Percentiles rank a stretch among this genome's conserved stretches.
phyloP scores from a whole-genome alignment of 2,329 filamentous ascomycete genomes.

The Curvularia sp. region DNA sequence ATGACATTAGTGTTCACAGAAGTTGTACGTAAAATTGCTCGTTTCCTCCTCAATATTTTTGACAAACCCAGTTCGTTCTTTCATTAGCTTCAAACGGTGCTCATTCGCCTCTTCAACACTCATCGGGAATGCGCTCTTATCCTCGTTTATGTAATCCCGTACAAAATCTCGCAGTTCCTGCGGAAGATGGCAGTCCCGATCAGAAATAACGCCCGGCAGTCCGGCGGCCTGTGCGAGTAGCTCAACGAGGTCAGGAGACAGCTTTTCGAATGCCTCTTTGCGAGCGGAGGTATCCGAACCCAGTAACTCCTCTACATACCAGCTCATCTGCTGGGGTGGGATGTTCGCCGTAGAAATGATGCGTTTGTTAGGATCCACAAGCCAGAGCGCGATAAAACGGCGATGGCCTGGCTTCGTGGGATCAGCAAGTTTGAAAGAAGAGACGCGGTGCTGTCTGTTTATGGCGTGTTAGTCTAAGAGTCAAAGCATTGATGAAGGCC shows the following conservation, averaged over 20 bases:
- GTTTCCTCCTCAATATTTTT: constrained; percentile 3
- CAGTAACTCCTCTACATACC: constrained; percentile 46
- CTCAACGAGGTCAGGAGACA: constrained; percentile 26
- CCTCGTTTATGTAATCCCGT: constrained; percentile 10
- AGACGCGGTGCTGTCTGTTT: constrained; percentile 31
- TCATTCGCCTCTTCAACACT: constrained; percentile 22
- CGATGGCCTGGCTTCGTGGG: constrained; percentile 61
- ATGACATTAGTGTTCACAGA: constrained; percentile 24
- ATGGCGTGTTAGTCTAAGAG: neutral
- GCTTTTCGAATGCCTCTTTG: constrained; percentile 11
- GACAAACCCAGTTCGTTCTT: constrained; percentile 15
- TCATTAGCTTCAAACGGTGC: constrained; percentile 18
- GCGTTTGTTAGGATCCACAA: constrained; percentile 63
- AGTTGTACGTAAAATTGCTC: constrained; percentile 12
- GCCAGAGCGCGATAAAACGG: constrained; percentile 64
- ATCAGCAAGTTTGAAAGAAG: constrained; percentile 59
- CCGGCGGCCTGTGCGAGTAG: constrained; percentile 19
- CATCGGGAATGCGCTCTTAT: constrained; percentile 21
- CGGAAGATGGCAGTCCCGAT: constrained; percentile 14
- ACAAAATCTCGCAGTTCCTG: constrained; percentile 28
- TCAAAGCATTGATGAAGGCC: too few relatives aligned
- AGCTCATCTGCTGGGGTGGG: constrained; percentile 59
- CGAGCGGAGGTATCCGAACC: constrained; percentile 5
- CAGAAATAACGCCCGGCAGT: neutral
- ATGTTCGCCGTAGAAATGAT: constrained; percentile 62